These are phyloP conservation scores for Pythium aristosporum DNA, from an alignment of 352 stramenopile species.

Conservation along the genomic window DNA sequence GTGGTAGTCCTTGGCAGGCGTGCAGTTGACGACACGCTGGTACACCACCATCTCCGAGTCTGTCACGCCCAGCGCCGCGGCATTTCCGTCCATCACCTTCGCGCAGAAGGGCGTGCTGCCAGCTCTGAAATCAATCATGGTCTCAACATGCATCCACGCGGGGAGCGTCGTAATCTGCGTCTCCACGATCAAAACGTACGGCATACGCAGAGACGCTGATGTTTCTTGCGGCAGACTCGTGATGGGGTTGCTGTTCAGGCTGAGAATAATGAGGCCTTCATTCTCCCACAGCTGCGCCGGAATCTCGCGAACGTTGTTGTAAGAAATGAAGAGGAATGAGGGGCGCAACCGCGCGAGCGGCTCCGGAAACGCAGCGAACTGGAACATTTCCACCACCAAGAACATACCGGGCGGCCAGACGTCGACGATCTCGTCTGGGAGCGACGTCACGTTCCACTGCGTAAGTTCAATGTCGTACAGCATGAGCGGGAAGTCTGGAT, in stretches of 20 bases:
- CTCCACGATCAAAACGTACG: not conserved
- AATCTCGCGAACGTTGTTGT: conserved; percentile 23
- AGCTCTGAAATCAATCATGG: not conserved
- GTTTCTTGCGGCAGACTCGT: not conserved
- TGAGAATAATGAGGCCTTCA: conserved; percentile 9
- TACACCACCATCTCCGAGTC: not conserved
- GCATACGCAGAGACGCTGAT: too few relatives aligned
- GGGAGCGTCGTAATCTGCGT: conserved; percentile 5
- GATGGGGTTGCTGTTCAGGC: conserved; percentile 20
- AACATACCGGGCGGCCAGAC: conserved; percentile 14
- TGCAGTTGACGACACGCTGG: conserved; percentile 11
- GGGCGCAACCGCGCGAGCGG: conserved; percentile 3
- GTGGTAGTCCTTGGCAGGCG: not conserved
- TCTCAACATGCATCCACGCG: not conserved
- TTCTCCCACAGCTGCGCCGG: conserved; percentile 10
- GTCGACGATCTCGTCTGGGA: conserved; percentile 8
- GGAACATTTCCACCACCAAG: conserved; percentile 21
- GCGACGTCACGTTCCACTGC: conserved; percentile 18
- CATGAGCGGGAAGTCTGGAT: conserved; percentile 10
- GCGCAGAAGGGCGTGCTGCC: conserved; percentile 7
- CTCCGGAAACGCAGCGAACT: conserved; percentile 1
- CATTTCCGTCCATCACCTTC: not conserved
- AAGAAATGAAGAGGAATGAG: conserved; percentile 10
- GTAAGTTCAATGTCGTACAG: conserved; percentile 18
- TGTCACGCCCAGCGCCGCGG: not conserved